Evolutionary conservation across 306 rosid genomes (phyloP).

Genomic region (Gillenia trifoliata): DNA sequence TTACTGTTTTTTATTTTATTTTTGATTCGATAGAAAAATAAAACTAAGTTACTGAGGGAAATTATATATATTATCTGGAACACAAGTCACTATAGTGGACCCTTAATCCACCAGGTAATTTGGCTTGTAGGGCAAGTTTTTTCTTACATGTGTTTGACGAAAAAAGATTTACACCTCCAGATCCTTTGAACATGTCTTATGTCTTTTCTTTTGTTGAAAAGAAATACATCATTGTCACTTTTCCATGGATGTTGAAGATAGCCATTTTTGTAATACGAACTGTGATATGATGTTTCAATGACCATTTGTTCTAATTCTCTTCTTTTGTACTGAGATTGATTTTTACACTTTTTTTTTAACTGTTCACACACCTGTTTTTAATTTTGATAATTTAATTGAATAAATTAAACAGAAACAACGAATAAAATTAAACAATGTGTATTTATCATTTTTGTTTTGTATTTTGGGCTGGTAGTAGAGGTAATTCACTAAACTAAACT

Average conservation of each 20-base stretch:
- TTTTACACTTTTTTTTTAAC: not conserved
- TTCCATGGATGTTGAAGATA: not conserved
- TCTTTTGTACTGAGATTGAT: not conserved
- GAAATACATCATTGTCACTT: not conserved
- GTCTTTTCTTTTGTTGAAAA: not conserved
- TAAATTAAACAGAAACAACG: too few relatives aligned
- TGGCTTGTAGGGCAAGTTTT: not conserved
- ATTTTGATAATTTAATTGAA: too few relatives aligned
- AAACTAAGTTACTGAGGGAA: not conserved
- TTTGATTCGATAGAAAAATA: not conserved
- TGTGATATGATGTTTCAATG: not conserved
- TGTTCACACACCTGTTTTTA: too few relatives aligned
- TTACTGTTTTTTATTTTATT: not conserved
- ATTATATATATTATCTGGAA: not conserved
- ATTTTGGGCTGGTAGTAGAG: not conserved
- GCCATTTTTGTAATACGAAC: not conserved
- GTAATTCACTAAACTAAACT: not conserved
- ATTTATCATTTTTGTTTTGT: not conserved
- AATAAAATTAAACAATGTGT: too few relatives aligned
- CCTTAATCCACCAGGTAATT: not conserved
- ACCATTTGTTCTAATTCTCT: not conserved
- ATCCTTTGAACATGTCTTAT: slow-evolving; percentile 2
- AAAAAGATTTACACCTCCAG: not conserved
- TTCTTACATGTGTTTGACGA: slow-evolving; percentile 7
- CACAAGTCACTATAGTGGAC: not conserved